A percentile compares a stretch with the other conserved stretches of the same genome.
Conservation (phyloP, 768 basidiomycete genomes). For the Collybia sp. region DNA sequence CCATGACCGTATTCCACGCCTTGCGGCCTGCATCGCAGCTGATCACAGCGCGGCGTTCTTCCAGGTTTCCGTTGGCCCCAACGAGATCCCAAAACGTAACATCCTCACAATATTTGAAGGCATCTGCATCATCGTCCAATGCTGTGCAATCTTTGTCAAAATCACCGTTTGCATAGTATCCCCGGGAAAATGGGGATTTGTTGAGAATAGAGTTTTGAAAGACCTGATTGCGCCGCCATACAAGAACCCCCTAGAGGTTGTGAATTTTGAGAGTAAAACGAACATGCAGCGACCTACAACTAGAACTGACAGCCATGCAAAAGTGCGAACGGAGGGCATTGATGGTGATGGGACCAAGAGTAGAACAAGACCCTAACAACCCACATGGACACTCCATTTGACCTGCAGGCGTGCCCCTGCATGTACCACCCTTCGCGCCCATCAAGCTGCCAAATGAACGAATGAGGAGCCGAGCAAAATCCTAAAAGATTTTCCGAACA, state of each 20-base stretch:
- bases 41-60: constrained; percentile 40
- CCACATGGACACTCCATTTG: no score
- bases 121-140: constrained; percentile 23
- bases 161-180: constrained; percentile 49
- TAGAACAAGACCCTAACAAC: no score
- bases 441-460: no score
- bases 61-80: constrained; percentile 29
- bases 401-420: no score
- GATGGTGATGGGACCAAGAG: background rate
- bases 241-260: constrained; percentile 30
- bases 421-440: no score
- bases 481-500: no score
- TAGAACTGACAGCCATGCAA: constrained; percentile 10
- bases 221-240: constrained; percentile 41
- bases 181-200: constrained; percentile 38
- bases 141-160: constrained; percentile 40
- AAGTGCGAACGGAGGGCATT: constrained; percentile 14
- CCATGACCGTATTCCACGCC: constrained; percentile 77
- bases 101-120: constrained; percentile 61
- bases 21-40: constrained; percentile 53
- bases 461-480: no score
- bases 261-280: background rate
- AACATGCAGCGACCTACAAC: constrained; percentile 7
- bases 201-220: constrained; percentile 35
- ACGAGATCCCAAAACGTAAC: constrained; percentile 59